Evolutionary conservation across 2,329 filamentous ascomycete species (phyloP), one percentile per base, ranked within the genome.

Genomic region (Aspergillus sp.): DNA sequence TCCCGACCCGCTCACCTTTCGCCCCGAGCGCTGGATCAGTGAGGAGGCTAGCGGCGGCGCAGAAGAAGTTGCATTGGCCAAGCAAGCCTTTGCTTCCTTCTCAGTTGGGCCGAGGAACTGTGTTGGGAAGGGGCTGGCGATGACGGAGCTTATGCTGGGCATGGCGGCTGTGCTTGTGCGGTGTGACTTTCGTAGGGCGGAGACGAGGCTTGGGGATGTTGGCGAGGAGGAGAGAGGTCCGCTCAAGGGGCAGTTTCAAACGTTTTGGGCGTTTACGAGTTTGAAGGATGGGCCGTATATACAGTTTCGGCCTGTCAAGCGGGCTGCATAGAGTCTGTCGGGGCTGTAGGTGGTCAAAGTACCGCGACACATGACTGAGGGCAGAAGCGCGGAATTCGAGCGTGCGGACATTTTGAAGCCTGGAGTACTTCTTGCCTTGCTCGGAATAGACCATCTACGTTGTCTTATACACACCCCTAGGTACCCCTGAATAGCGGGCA

Each of bases 1-100:
- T 56, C 69, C 71, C 1, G 64, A 74, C 1, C 69, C 76, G 1
- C 69, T 65, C 47, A 60, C 34, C 0, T 79, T 68, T 54, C 62
- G 68, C 0, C 77, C 77, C 1, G 75, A 78, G 48, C 73, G 76
- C 1, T 79, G 77, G 76, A 69, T 79, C 13, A n/a, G 15, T 13
- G 31, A 46, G 5, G 41, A 46, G 8, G 23, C n/a, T 11, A 8
- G 17, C 19, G 48, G 31, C 17, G 48, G 31, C 15, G 13, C 41
- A 11, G 49, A 51, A 9, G 25, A 28, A 8, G 23, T 55, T 7
- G 11, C 17, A 3, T 7, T 47, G 4, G 38, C 53, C 9, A 46
- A 31, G 1, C 23, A 23, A 4, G 53, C 53, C 3, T 60, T 41
- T 23, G 31, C 50, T 7, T 25, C 57, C n/a, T 60, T 50, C 30